Base-by-base conservation (phyloP, 1,139 yeast species). In the Yamadazyma blattariae region DNA sequence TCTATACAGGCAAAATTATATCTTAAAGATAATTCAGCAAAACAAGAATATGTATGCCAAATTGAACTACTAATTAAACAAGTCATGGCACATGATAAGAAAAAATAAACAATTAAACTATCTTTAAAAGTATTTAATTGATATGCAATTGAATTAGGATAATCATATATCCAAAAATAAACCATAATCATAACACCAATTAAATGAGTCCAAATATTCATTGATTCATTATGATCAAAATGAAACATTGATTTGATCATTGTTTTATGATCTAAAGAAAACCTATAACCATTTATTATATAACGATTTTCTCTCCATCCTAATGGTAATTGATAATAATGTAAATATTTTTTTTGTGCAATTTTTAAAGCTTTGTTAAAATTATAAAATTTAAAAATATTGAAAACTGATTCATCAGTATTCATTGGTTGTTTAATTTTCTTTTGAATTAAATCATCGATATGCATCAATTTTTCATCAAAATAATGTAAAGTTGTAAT, bases 251-350 rank as follows among this genome's bases (percentile, higher is more conserved):
- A 74, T 39, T 59, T 55, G 25, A 79, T 50, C 52, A 94, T 85
- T 39, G 74, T 71, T 4, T 53, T 36, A 54, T 85, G 92, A 32
- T 75, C 73, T 42, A 77, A 67, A 38, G 85, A 81, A 61, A 92
- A 92, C 44, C 97, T 66, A 63, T 92, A 92, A 1, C 97, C 97
- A 35, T 79, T 64, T 24, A 84, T 68, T 38, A 92, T 87, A 56
- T 77, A 89, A 39, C 89, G 82, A 62, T 92, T 92, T 57, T 90
- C 97, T 53, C 95, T 74, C 96, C 97, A 92, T 34, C 86, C 87
- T 44, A 82, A 75, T 1, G 98, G 98, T 34, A 92, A 66, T 56
- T 92, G 95, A 53, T 87, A 88, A 59, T 84, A 86, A 47, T 88
- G 89, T 34, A 92, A 62, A 39, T 82, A 73, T 35, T 81, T 58